Conservation (phyloP, 1,139 yeast species). For the Saccharomycopsis hybrid region DNA sequence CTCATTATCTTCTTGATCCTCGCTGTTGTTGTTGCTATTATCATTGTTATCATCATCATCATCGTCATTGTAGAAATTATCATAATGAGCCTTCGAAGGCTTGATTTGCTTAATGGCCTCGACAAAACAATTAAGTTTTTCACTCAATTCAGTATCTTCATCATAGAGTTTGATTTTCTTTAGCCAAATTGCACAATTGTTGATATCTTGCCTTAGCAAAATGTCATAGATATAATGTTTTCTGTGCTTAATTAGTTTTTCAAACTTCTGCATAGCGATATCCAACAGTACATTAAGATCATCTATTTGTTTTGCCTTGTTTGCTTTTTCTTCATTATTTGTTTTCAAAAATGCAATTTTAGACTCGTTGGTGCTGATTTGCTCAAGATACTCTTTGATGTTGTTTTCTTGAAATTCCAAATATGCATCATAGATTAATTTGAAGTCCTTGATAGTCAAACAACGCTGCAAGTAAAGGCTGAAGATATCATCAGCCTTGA, state of each 20-base stretch:
- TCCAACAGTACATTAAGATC: slow-evolving; percentile 29
- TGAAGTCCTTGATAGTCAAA: slow-evolving; percentile 55
- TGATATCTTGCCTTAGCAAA: slow-evolving; percentile 52
- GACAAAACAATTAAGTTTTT: slow-evolving; percentile 52
- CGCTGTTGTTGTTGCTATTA: not conserved
- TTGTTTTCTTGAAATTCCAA: slow-evolving; percentile 55
- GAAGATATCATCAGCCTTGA: slow-evolving; percentile 39
- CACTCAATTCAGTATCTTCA: slow-evolving; percentile 25
- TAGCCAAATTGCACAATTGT: slow-evolving; percentile 36
- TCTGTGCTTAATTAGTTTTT: slow-evolving; percentile 48
- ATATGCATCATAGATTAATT: slow-evolving; percentile 55
- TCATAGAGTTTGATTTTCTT: not conserved
- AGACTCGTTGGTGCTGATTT: slow-evolving; percentile 24
- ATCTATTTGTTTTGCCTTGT: slow-evolving; percentile 10
- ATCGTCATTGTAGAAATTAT: slow-evolving; percentile 9
- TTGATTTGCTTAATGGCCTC: slow-evolving; percentile 63
- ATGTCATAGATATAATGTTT: slow-evolving; percentile 59
- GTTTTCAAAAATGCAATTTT: too few species aligned
- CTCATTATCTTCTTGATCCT: not conserved
- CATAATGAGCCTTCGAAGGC: slow-evolving; percentile 43
- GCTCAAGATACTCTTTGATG: slow-evolving; percentile 35
- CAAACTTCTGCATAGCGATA: slow-evolving; percentile 45
- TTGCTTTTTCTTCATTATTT: not conserved
- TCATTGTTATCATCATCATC: too few species aligned
- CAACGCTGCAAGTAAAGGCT: slow-evolving; percentile 32